Evolutionary conservation across 2,329 filamentous ascomycete species (phyloP), one percentile per base, ranked within the genome.

Genomic region (Cladobotryum protrusum): DNA sequence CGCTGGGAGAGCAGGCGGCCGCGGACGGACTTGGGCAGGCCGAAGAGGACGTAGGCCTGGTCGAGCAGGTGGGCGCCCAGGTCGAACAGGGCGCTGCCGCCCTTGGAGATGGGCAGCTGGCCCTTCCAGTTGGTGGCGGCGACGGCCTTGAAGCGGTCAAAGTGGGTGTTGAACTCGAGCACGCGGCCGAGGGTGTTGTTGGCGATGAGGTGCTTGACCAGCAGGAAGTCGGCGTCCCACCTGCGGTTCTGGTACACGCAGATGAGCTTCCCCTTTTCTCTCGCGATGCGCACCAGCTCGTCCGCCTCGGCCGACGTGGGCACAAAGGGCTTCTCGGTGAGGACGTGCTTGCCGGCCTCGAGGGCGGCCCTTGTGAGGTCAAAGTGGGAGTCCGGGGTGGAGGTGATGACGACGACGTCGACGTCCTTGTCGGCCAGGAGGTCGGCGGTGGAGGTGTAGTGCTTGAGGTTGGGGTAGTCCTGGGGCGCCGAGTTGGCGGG

Each of bases 311-410:
- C 73, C 1, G 78, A 73, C 1, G 83, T 86, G 17, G 87, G 84
- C 12, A 88, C 86, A 64, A 92, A 92, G 2, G 88, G 88, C 72
- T 92, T 92, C 72, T 92, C 88, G 44, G 86, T 85, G 47, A 92
- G 73, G 20, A 91, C 85, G 65, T 92, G 84, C 72, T 91, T 91
- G 58, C 84, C 83, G 9, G 78, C 73, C 62, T 85, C 75, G 43
- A 92, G 73, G 0, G 85, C 83, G 46, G 78, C 67, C 65, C 82
- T 82, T 34, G 81, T 73, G 58, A 90, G 73, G 14, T 73, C 64
- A 62, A 82, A 87, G 71, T 92, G 88, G 11, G 81, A 83, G 54
- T 84, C 76, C 1, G 87, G 87, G 0, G 85, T 81, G 0, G 85
- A 89, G 47, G 82, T 83, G 54, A 93, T 69, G 57, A 89, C 74